Base-by-base conservation (phyloP, 2,329 filamentous ascomycete genomes). In the Hirsutella minnesotensis region DNA sequence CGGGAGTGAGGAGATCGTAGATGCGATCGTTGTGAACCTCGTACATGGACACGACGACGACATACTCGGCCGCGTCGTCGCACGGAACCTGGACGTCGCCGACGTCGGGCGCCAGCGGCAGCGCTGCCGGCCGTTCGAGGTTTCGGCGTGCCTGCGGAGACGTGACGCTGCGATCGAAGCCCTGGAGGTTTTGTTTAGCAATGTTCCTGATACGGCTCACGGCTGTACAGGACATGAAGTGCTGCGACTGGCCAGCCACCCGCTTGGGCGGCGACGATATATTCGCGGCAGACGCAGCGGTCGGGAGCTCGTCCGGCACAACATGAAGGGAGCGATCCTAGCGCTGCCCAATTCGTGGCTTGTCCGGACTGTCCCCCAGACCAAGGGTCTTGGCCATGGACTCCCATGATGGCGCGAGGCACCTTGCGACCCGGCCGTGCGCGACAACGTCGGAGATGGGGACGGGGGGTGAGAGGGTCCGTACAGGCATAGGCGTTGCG, bases 1-100 rank as follows among this genome's bases (percentile, higher is more conserved):
- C 73, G 0, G 77, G 75, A 0, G 83, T 84, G 1, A 98, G 70
- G 0, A 98, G 77, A 55, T 98, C 92, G 59, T 94, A 96, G 51
- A 98, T 96, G 30, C 89, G 81, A 64, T 98, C 90, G 57, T 98
- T 98, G 68, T 98, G 95, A 1, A 98, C 90, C 61, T 98, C 92
- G 62, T 96, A 96, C 89, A 98, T 98, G 42, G 88, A 95, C 19
- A 98, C 73, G 10, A 98, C 69, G 42, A 98, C 79, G 4, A 84
- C 83, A 53, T 95, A 95, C 52, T 95, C 86, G 43, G 82, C 77
- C 18, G 75, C 74, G 39, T 79, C 69, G 35, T 65, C 61, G 49
- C 60, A 65, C 0, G 77, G 71, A 0, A 94, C 70, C 4, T 73
- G 67, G 36, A 94, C 68, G 41, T 80, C 71, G 60, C 79, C 78